phyloP scores from a whole-genome alignment of 306 rosid genomes.

The Quillaja saponaria region DNA sequence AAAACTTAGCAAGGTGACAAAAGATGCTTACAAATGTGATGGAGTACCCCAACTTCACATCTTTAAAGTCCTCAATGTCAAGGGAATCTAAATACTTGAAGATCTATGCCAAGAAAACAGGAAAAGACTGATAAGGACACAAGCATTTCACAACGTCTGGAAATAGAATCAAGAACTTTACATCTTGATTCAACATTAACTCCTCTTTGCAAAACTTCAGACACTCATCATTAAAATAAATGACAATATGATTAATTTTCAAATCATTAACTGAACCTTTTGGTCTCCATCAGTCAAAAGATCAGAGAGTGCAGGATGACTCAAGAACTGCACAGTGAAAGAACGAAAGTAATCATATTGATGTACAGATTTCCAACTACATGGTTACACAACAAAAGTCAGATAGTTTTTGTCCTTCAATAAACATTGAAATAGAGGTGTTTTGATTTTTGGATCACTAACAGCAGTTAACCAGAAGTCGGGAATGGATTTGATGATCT shows the following conservation, averaged over 20 bases:
- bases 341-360: conserved; percentile 20
- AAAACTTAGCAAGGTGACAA: conserved; percentile 23
- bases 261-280: conserved; percentile 44
- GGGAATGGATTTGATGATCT: conserved; percentile 70
- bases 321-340: conserved; percentile 66
- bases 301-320: conserved; percentile 82
- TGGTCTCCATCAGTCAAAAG: conserved; percentile 62
- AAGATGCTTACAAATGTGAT: conserved; percentile 60
- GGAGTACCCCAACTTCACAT: conserved; percentile 58
- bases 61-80: conserved; percentile 67
- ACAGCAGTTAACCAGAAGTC: conserved; percentile 92
- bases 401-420: not conserved
- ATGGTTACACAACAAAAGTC: conserved; percentile 1
- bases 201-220: too few species aligned
- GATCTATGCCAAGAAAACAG: conserved; percentile 41
- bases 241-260: not conserved
- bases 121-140: conserved; percentile 9
- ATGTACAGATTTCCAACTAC: not conserved
- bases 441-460: conserved; percentile 31
- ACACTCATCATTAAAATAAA: not conserved
- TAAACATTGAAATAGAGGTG: not conserved
- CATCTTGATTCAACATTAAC: not conserved
- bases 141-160: conserved; percentile 13
- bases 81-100: conserved; percentile 60
- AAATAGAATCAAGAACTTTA: conserved; percentile 6